These are phyloP conservation scores for Cupressus sempervirens DNA, from an alignment of 75 land plant genomes.

Conservation along the genomic window DNA sequence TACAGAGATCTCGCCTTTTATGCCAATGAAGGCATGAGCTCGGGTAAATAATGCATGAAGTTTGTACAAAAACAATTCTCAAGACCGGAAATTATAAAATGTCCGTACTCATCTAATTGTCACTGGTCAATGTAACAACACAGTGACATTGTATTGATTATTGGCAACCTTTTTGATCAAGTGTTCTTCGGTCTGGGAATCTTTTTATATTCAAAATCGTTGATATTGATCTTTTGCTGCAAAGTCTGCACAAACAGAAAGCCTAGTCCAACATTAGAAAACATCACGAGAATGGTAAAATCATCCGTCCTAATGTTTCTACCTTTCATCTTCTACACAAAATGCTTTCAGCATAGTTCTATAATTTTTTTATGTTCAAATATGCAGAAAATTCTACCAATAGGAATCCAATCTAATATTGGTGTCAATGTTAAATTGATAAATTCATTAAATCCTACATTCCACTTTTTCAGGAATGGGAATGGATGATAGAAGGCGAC, in stretches of 20 bases:
- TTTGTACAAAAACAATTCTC: not conserved
- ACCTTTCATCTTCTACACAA: not conserved
- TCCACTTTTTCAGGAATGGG: too few relatives aligned
- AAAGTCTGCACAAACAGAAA: constrained; percentile 30
- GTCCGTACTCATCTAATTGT: not conserved
- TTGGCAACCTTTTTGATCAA: not conserved
- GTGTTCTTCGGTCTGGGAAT: constrained; percentile 62
- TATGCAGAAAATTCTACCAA: not conserved
- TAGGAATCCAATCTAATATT: not conserved
- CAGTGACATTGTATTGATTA: not conserved
- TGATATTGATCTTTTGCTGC: constrained; percentile 63
- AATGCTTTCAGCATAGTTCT: not conserved
- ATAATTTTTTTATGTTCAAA: not conserved
- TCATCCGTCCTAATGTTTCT: not conserved
- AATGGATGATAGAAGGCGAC: too few relatives aligned
- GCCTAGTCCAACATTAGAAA: not conserved
- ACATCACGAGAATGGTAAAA: not conserved
- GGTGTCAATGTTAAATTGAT: too few relatives aligned
- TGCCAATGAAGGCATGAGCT: not conserved
- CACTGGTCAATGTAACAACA: not conserved
- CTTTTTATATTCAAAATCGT: constrained; percentile 64
- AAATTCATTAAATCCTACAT: too few relatives aligned
- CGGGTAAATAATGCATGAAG: not conserved
- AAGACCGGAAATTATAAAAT: not conserved
- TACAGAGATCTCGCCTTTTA: not conserved